Conservation (phyloP, 768 basidiomycete species). For the Mrakia gelida region DNA sequence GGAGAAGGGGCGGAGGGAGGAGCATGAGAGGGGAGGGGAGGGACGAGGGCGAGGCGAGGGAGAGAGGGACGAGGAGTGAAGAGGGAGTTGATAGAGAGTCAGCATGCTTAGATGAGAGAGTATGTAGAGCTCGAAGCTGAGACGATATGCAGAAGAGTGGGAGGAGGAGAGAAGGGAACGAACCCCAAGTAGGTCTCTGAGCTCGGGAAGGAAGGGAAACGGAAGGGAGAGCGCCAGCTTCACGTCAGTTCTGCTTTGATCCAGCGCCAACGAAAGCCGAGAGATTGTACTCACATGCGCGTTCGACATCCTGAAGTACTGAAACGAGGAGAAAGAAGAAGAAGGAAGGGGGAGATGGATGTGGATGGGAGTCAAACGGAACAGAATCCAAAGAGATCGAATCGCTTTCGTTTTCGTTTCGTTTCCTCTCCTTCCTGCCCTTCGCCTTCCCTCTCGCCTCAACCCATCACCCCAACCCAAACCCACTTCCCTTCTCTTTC, state of each 20-base stretch:
- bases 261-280: neutral
- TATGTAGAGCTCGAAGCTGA: neutral
- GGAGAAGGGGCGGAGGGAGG: neutral
- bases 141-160: neutral
- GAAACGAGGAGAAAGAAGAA: neutral
- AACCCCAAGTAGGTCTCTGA: constrained; percentile 30
- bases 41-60: neutral
- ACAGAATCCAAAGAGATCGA: neutral
- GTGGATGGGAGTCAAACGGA: neutral
- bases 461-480: neutral
- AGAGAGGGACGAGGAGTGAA: neutral
- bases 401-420: neutral
- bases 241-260: neutral
- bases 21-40: neutral
- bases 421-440: neutral
- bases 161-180: neutral
- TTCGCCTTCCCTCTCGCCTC: neutral
- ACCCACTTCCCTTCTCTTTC: neutral
- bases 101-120: too few relatives aligned
- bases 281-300: constrained; percentile 13
- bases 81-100: neutral
- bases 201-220: neutral
- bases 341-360: neutral
- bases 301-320: constrained; percentile 10
- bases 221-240: neutral